Conservation (phyloP, 1,284 basidiomycete genomes). For the Irpex sp. region DNA sequence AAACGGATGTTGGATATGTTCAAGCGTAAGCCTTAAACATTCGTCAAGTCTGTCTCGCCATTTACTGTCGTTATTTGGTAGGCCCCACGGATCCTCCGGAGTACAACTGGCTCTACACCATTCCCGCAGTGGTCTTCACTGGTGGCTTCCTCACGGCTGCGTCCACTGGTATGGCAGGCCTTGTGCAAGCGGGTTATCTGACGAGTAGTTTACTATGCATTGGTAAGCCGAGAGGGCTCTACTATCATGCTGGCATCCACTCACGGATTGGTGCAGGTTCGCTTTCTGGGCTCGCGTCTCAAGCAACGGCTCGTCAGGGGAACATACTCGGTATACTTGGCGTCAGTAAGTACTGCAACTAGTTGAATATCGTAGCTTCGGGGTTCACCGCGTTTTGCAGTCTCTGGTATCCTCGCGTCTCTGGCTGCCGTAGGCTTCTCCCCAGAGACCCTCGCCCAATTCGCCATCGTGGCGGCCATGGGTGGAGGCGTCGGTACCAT, state of each 20-base stretch:
- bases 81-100: conserved; percentile 81
- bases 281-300: conserved; percentile 69
- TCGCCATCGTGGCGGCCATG: conserved; percentile 68
- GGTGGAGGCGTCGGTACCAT: conserved; percentile 67
- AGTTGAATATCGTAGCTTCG: background rate
- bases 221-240: conserved; percentile 37
- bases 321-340: conserved; percentile 83
- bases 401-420: conserved; percentile 76
- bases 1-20: conserved; percentile 91
- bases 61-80: too few relatives aligned
- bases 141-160: conserved; percentile 79
- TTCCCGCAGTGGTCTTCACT: conserved; percentile 77
- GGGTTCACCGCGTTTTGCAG: background rate
- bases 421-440: conserved; percentile 80
- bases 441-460: conserved; percentile 69
- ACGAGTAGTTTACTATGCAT: conserved; percentile 82
- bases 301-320: conserved; percentile 77
- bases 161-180: conserved; percentile 77
- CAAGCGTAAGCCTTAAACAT: conserved; percentile 50
- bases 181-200: conserved; percentile 82
- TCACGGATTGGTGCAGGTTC: conserved; percentile 43
- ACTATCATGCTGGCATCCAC: background rate
- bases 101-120: conserved; percentile 75
- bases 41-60: background rate
- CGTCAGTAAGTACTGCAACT: conserved; percentile 36